Evolutionary conservation across 176 grass and related monocot species (phyloP).

Genomic region (Bothriochloa decipiens): DNA sequence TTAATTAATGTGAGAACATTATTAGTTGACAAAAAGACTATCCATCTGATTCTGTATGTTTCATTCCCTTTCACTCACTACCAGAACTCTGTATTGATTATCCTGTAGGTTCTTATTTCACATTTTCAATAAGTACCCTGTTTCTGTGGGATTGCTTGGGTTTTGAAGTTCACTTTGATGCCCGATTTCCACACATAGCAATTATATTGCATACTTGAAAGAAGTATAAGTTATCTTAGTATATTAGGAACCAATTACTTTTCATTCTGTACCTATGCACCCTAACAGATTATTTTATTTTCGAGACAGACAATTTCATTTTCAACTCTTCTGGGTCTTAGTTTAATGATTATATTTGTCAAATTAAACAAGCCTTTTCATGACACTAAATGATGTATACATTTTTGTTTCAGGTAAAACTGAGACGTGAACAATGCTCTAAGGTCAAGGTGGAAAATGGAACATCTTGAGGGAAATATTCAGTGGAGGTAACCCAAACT

Average conservation of each 20-base stretch:
- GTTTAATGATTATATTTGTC: not conserved
- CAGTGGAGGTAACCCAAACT: constrained; percentile 1
- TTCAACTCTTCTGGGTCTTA: not conserved
- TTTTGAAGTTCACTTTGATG: not conserved
- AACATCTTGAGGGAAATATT: not conserved
- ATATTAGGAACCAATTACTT: not conserved
- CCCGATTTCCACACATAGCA: too few relatives aligned
- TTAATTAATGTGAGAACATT: not conserved
- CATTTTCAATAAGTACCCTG: not conserved
- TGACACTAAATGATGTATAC: not conserved
- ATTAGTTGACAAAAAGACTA: not conserved
- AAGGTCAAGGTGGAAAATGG: not conserved
- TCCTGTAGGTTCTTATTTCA: not conserved
- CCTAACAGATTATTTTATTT: too few relatives aligned
- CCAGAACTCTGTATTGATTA: not conserved
- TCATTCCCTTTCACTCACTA: not conserved
- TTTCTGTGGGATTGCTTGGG: not conserved
- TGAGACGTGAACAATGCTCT: not conserved
- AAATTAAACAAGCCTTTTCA: not conserved
- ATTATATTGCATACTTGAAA: not conserved
- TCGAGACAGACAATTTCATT: not conserved
- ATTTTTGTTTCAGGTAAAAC: constrained; percentile 27
- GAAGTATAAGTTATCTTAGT: not conserved
- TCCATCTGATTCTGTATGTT: not conserved
- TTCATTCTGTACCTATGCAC: not conserved